Conservation (phyloP, 2,329 filamentous ascomycete genomes). For the Zasmidium cellare region DNA sequence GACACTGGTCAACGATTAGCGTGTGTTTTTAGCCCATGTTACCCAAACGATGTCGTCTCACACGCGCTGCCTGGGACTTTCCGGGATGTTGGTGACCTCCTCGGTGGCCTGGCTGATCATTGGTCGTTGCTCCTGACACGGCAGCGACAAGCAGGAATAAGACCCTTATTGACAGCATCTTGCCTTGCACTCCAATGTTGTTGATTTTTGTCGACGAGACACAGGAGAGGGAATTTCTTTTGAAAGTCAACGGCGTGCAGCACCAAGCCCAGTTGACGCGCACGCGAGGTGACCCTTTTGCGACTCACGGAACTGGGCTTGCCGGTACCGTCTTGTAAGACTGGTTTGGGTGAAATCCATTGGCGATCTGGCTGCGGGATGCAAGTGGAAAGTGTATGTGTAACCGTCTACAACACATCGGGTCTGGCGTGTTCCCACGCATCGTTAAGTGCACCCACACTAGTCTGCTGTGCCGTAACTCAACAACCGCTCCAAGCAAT, state of each 20-base stretch:
- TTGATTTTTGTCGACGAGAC: too few relatives aligned
- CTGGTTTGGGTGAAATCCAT: not conserved
- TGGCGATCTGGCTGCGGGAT: not conserved
- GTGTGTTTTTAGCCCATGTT: not conserved
- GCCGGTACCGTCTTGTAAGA: not conserved
- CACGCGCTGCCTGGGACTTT: not conserved
- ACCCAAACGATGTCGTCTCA: not conserved
- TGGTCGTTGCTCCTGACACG: not conserved
- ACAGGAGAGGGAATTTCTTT: too few relatives aligned
- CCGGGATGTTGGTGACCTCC: not conserved
- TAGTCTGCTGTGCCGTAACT: not conserved
- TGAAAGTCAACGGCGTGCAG: too few relatives aligned
- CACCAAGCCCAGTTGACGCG: not conserved
- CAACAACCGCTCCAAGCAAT: not conserved
- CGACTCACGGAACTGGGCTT: not conserved
- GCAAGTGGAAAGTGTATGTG: not conserved
- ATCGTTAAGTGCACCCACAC: not conserved
- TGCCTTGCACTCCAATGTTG: not conserved
- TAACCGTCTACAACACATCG: not conserved
- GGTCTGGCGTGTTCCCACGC: not conserved
- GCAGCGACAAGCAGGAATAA: not conserved
- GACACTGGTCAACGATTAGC: constrained; percentile 2
- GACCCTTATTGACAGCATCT: not conserved
- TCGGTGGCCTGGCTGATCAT: not conserved
- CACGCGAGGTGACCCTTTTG: not conserved